Evolutionary conservation across 495 filamentous ascomycete species (phyloP).

Genomic region (Cairneyella variabilis): DNA sequence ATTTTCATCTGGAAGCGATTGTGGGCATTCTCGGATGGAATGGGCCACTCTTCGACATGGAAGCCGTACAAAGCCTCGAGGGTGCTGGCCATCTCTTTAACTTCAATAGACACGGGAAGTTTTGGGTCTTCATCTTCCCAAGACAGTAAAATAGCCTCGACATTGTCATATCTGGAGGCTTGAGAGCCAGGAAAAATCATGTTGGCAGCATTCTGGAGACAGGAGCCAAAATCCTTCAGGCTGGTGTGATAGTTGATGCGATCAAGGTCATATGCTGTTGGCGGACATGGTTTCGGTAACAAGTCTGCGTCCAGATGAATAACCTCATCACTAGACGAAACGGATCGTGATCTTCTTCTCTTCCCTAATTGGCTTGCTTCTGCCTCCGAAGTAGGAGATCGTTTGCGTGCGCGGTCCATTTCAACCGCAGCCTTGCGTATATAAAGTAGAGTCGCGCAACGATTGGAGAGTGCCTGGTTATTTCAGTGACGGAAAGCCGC

Average conservation of each 20-base stretch:
- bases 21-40: not conserved
- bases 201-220: not conserved
- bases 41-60: not conserved
- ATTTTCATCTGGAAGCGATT: not conserved
- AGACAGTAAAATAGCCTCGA: not conserved
- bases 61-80: not conserved
- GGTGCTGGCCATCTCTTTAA: not conserved
- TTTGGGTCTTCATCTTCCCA: slow-evolving; percentile 2
- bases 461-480: too few relatives aligned
- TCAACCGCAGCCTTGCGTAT: too few relatives aligned
- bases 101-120: not conserved
- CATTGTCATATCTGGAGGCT: not conserved
- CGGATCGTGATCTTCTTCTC: not conserved
- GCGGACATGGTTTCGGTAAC: too few relatives aligned
- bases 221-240: not conserved
- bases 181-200: not conserved
- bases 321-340: not conserved
- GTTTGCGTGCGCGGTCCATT: too few relatives aligned
- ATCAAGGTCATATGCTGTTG: not conserved
- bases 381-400: too few relatives aligned
- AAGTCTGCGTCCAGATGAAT: not conserved
- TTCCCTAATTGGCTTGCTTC: too few relatives aligned
- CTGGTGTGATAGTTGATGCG: not conserved
- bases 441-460: too few relatives aligned
- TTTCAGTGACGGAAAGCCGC: too few relatives aligned